Evolutionary conservation across 192 early-diverging fungal species (phyloP).

Genomic region (Coemansia sp.): DNA sequence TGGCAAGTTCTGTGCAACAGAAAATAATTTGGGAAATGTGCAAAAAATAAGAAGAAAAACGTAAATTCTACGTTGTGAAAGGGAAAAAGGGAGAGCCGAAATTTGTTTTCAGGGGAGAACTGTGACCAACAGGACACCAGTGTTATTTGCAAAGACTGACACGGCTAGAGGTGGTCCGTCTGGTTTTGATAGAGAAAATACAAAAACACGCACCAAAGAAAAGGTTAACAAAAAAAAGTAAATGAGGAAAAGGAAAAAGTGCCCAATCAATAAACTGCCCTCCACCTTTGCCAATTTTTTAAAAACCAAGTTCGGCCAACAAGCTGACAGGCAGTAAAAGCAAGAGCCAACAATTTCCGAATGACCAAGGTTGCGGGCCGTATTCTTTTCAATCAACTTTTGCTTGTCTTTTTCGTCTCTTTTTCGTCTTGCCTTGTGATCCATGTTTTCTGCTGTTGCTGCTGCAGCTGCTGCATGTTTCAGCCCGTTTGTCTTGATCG

Average conservation of each 20-base stretch:
- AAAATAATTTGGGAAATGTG: neutral
- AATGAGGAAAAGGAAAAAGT: neutral
- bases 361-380: too few relatives aligned
- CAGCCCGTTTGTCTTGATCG: too few relatives aligned
- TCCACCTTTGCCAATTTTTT: too few relatives aligned
- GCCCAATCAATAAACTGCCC: neutral
- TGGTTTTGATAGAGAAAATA: neutral
- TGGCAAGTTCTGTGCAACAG: neutral
- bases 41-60: neutral
- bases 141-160: neutral
- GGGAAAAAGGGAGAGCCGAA: neutral
- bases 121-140: neutral
- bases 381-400: too few relatives aligned
- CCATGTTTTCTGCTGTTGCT: too few relatives aligned
- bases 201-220: neutral
- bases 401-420: too few relatives aligned
- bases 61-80: neutral
- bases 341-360: too few relatives aligned
- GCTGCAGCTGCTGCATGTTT: too few relatives aligned
- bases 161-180: neutral
- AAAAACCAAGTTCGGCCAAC: too few relatives aligned
- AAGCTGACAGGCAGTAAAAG: too few relatives aligned
- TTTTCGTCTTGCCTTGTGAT: too few relatives aligned
- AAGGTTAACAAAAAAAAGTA: slow-evolving; percentile 6
- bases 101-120: neutral